Conservation (phyloP, 768 basidiomycete genomes). For the Lactarius sanguifluus region DNA sequence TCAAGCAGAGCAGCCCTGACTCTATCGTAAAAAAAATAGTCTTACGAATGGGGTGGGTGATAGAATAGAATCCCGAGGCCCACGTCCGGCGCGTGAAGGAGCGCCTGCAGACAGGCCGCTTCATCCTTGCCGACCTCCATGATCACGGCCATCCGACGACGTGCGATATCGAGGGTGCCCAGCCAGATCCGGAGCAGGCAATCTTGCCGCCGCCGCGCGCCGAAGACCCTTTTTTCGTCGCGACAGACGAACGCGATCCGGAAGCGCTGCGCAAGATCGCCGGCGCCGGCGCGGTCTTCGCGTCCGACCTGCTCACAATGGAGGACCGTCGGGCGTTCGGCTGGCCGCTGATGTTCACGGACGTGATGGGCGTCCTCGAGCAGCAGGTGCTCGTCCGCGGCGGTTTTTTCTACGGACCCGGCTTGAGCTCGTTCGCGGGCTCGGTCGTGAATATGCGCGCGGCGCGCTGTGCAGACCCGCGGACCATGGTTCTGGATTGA, state of each 20-base stretch:
- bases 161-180: slow-evolving; percentile 15
- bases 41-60: slow-evolving; percentile 38
- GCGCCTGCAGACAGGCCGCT: slow-evolving; percentile 34
- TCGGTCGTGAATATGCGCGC: slow-evolving; percentile 42
- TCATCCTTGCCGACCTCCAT: slow-evolving; percentile 30
- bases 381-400: slow-evolving; percentile 40
- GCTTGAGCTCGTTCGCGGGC: slow-evolving; percentile 41
- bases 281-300: slow-evolving; percentile 41
- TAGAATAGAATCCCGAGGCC: slow-evolving; percentile 38
- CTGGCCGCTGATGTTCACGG: slow-evolving; percentile 45
- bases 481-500: slow-evolving; percentile 39
- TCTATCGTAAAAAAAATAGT: slow-evolving; percentile 30
- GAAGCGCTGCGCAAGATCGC: slow-evolving; percentile 36
- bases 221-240: slow-evolving; percentile 35
- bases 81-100: slow-evolving; percentile 40
- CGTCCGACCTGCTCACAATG: slow-evolving; percentile 43
- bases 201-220: slow-evolving; percentile 11
- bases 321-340: slow-evolving; percentile 42
- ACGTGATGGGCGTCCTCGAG: slow-evolving; percentile 44
- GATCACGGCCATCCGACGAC: neutral
- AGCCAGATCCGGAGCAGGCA: slow-evolving; percentile 16
- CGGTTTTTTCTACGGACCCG: slow-evolving; percentile 41
- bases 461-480: slow-evolving; percentile 39
- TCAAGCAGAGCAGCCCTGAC: slow-evolving; percentile 1
- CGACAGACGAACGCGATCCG: slow-evolving; percentile 45